These are phyloP conservation scores for Fusarium longipes DNA, from an alignment of 2,329 filamentous ascomycete genomes.

Conservation along the genomic window DNA sequence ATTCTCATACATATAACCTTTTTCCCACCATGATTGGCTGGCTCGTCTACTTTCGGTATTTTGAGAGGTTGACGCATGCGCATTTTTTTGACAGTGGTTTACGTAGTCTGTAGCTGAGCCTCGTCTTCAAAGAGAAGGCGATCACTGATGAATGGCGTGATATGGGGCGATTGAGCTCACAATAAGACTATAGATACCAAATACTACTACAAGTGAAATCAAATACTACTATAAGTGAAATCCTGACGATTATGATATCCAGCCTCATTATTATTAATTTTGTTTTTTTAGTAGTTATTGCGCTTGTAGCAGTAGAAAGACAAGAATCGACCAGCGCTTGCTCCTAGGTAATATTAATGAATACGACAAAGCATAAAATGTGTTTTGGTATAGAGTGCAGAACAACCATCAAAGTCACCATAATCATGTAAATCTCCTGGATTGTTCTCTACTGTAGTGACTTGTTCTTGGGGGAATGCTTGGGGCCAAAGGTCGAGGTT, in stretches of 20 bases:
- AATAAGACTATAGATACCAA: neutral
- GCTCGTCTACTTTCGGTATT: neutral
- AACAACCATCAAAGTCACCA: too few relatives aligned
- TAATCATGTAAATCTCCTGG: too few relatives aligned
- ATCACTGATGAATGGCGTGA: neutral
- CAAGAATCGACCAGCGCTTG: neutral
- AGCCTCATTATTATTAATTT: too few relatives aligned
- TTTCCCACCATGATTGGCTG: neutral
- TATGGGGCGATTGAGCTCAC: neutral
- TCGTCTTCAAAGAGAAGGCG: neutral
- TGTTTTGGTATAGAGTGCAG: too few relatives aligned
- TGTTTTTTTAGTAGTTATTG: neutral
- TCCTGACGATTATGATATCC: neutral
- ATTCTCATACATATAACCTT: neutral
- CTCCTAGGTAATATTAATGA: too few relatives aligned
- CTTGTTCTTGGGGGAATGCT: too few relatives aligned
- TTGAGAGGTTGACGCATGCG: neutral
- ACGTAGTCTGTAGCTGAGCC: conserved; percentile 4
- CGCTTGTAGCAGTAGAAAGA: neutral
- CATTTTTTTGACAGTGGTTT: neutral
- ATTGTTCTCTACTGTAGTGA: too few relatives aligned
- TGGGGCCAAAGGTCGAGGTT: too few relatives aligned
- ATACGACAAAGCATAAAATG: too few relatives aligned
- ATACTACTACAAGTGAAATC: neutral
- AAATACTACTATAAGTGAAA: neutral